Percentiles rank a stretch among this genome's conserved stretches.
These are phyloP conservation scores for Melanopsichium pennsylvanicum DNA, from an alignment of 1,284 basidiomycete species.

Conservation along the genomic window DNA sequence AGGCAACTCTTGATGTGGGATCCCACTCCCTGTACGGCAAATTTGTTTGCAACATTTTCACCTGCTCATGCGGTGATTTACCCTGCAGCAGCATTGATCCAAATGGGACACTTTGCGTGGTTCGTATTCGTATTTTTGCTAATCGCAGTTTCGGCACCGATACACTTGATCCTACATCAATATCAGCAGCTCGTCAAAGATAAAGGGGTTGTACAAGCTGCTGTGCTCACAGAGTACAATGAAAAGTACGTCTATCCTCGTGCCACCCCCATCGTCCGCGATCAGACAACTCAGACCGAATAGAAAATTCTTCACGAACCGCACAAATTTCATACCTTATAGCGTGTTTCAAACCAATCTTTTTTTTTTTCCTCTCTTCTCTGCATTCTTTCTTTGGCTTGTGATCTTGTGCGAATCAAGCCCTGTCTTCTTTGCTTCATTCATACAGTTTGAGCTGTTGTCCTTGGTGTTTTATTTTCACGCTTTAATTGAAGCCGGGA, in stretches of 20 bases:
- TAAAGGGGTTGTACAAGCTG: slow-evolving; percentile 41
- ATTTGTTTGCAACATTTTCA: slow-evolving; percentile 38
- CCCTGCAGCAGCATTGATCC: slow-evolving; percentile 20
- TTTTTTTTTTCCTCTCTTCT: too few species aligned
- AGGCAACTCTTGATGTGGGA: slow-evolving; percentile 45
- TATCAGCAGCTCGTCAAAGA: slow-evolving; percentile 52
- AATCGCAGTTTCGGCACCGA: slow-evolving; percentile 23
- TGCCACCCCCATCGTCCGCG: slow-evolving; percentile 45
- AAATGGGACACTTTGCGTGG: slow-evolving; percentile 22
- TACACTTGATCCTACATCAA: slow-evolving; percentile 32
- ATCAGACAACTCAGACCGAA: slow-evolving; percentile 46
- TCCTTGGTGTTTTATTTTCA: too few species aligned
- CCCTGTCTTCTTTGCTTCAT: neutral
- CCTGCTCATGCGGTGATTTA: slow-evolving; percentile 39
- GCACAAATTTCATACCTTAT: neutral
- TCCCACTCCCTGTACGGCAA: slow-evolving; percentile 31
- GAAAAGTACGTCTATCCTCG: slow-evolving; percentile 53
- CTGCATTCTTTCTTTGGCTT: too few species aligned
- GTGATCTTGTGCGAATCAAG: too few species aligned
- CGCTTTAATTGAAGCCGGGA: too few species aligned
- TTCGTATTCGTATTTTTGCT: slow-evolving; percentile 29
- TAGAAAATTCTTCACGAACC: neutral
- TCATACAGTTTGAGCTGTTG: too few species aligned
- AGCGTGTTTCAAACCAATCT: too few species aligned
- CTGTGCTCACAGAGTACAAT: slow-evolving; percentile 53